Conservation (phyloP, 73 alveolate genomes). For the Tetrahymena borealis region DNA sequence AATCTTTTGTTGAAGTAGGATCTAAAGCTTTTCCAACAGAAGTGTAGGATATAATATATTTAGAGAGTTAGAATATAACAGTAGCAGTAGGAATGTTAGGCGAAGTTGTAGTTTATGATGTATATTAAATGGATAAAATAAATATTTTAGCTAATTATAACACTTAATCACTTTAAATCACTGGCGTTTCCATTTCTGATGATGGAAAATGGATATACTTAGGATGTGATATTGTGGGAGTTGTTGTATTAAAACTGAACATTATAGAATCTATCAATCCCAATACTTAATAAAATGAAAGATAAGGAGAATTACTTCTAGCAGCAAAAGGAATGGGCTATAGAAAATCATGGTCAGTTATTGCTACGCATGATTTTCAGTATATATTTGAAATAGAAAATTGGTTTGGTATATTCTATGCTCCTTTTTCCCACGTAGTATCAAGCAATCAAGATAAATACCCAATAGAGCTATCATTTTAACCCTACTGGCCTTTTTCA, state of each 20-base stretch:
- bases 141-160: not conserved
- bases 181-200: not conserved
- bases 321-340: not conserved
- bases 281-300: not conserved
- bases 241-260: not conserved
- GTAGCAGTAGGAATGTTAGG: not conserved
- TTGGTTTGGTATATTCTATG: not conserved
- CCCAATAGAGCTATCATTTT: not conserved
- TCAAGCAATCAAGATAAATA: not conserved
- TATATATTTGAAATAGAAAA: not conserved
- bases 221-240: not conserved
- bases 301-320: not conserved
- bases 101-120: not conserved
- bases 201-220: not conserved
- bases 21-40: not conserved
- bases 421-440: not conserved
- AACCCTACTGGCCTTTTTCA: not conserved
- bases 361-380: not conserved
- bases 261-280: not conserved
- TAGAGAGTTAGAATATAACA: not conserved
- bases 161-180: not conserved
- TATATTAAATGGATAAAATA: not conserved
- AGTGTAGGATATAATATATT: not conserved
- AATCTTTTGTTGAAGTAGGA: not conserved
- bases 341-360: not conserved